These are phyloP conservation scores for Platanthera zijinensis DNA, from an alignment of 106 monocot species.

Conservation along the genomic window DNA sequence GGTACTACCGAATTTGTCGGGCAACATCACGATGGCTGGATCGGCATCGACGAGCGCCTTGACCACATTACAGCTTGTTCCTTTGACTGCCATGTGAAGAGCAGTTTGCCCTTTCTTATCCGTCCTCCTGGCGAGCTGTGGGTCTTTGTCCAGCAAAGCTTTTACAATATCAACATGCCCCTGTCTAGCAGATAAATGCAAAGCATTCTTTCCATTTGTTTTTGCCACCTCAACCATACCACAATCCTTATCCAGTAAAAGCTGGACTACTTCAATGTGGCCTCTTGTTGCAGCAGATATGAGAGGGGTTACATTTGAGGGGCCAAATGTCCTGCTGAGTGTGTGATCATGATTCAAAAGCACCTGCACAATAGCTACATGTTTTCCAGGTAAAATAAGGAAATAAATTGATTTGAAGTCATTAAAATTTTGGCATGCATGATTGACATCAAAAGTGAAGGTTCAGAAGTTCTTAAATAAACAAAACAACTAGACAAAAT, in stretches of 20 bases:
- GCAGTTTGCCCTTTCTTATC: conserved; percentile 39
- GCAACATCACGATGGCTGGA: conserved; percentile 35
- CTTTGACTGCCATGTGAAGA: conserved; percentile 33
- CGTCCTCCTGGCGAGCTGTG: conserved; percentile 27
- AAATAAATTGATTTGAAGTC: too few relatives aligned
- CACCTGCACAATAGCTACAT: conserved; percentile 27
- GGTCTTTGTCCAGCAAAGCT: conserved; percentile 27
- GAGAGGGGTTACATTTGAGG: conserved; percentile 25
- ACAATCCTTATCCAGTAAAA: conserved; percentile 16
- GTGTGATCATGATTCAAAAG: conserved; percentile 21
- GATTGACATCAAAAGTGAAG: too few relatives aligned
- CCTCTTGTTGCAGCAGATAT: conserved; percentile 29
- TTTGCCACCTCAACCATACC: conserved; percentile 18
- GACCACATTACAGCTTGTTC: conserved; percentile 19
- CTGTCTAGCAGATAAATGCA: conserved; percentile 27
- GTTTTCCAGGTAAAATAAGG: too few relatives aligned
- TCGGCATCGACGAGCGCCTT: conserved; percentile 29
- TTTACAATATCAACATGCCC: conserved; percentile 26
- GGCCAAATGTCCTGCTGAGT: conserved; percentile 25
- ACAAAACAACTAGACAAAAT: too few relatives aligned
- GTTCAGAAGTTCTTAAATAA: too few relatives aligned
- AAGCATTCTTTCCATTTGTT: conserved; percentile 29
- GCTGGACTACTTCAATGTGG: conserved; percentile 17
- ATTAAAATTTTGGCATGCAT: too few relatives aligned
- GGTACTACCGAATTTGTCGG: conserved; percentile 26